These are phyloP conservation scores for Apiotrichum laibachii DNA, from an alignment of 1,284 basidiomycete species.

Conservation along the genomic window DNA sequence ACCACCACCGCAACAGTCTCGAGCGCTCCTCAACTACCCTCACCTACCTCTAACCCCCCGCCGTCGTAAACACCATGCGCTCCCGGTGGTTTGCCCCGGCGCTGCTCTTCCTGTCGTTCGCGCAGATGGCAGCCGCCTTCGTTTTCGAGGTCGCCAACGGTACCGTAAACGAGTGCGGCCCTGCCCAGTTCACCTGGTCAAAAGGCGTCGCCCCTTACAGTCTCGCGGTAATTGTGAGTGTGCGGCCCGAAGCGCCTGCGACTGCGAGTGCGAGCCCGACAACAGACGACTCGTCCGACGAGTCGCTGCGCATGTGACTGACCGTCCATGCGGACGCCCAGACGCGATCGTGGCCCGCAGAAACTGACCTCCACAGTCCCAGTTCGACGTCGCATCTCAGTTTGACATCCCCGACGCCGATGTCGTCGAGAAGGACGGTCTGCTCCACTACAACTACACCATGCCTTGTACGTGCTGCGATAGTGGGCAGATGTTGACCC, in stretches of 20 bases:
- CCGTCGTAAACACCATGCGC: not conserved
- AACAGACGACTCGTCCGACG: too few relatives aligned
- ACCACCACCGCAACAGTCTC: too few relatives aligned
- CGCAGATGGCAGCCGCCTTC: conserved; percentile 14
- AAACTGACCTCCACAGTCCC: conserved; percentile 26
- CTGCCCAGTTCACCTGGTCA: conserved; percentile 26
- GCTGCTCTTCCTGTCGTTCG: not conserved
- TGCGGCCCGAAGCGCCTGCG: not conserved
- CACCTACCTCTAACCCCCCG: too few relatives aligned
- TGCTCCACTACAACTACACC: conserved; percentile 29
- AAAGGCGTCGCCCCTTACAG: conserved; percentile 35
- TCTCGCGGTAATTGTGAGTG: conserved; percentile 37
- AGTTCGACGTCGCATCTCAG: conserved; percentile 34
- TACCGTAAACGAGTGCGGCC: conserved; percentile 29
- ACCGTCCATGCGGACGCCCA: not conserved
- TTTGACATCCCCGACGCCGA: conserved; percentile 22
- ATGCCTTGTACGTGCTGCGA: conserved; percentile 34
- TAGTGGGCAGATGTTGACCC: not conserved
- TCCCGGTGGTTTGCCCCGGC: not conserved
- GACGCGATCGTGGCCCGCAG: not conserved
- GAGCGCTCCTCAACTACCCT: too few relatives aligned
- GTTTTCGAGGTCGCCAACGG: conserved; percentile 27
- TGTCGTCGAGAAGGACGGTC: conserved; percentile 6
- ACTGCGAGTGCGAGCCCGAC: not conserved
- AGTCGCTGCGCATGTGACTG: not conserved